Conservation (phyloP, 805 yeast genomes). For the Lipomyces starkeyi region DNA sequence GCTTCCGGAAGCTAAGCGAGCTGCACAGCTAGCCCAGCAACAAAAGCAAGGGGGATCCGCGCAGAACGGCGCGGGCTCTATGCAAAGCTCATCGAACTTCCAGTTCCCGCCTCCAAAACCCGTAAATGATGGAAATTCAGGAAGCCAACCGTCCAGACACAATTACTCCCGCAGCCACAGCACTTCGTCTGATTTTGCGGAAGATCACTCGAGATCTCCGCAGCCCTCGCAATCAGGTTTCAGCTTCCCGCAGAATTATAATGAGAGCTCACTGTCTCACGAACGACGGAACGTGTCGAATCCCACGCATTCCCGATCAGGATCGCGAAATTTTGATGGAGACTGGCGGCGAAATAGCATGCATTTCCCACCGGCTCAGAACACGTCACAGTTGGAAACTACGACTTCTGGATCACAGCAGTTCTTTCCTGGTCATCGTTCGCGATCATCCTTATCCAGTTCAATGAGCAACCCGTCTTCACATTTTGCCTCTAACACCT, state of each 20-base stretch:
- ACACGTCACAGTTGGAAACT: neutral
- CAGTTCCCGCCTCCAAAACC: constrained; percentile 35
- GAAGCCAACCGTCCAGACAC: constrained; percentile 17
- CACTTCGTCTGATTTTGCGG: constrained; percentile 20
- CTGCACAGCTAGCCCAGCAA: constrained; percentile 90
- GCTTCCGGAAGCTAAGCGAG: constrained; percentile 88
- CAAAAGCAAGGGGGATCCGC: constrained; percentile 49
- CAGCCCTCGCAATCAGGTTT: constrained; percentile 18
- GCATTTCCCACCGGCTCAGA: constrained; percentile 19
- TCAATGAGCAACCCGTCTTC: constrained; percentile 18
- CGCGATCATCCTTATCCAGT: constrained; percentile 64
- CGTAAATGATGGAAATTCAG: constrained; percentile 13
- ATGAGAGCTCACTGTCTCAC: constrained; percentile 11
- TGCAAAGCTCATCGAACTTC: constrained; percentile 23
- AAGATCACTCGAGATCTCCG: constrained; percentile 18
- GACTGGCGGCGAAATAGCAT: constrained; percentile 35
- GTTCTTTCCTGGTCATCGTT: constrained; percentile 81
- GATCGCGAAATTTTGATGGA: constrained; percentile 38
- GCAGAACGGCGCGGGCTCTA: constrained; percentile 18
- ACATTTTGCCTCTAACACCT: constrained; percentile 16
- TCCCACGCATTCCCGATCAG: constrained; percentile 31
- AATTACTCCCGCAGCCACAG: constrained; percentile 33
- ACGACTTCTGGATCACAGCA: constrained; percentile 16
- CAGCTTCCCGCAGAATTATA: constrained; percentile 19
- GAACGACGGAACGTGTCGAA: constrained; percentile 27